These are phyloP conservation scores for Inga oerstediana DNA, from an alignment of 306 rosid genomes.

Conservation along the genomic window DNA sequence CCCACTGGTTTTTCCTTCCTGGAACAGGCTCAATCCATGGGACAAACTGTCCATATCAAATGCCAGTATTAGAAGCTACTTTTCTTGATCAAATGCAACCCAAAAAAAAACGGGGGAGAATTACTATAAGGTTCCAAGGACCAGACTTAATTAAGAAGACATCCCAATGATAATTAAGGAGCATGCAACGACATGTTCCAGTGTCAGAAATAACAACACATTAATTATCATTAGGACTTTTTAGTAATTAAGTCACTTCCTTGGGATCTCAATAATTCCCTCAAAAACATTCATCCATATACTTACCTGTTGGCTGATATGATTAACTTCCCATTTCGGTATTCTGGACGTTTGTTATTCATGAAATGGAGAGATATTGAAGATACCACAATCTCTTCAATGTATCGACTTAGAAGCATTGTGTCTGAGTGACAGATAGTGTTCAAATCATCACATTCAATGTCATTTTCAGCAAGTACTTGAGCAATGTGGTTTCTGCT, in stretches of 20 bases:
- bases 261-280: no score
- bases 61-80: conserved; percentile 18
- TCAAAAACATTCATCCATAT: conserved; percentile 4
- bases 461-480: conserved; percentile 75
- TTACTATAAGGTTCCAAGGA: no score
- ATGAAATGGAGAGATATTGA: conserved; percentile 70
- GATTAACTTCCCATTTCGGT: conserved; percentile 80
- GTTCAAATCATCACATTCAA: conserved; percentile 71
- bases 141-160: no score
- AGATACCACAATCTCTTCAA: conserved; percentile 65
- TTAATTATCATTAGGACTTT: no score
- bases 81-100: background rate
- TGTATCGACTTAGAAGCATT: conserved; percentile 52
- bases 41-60: conserved; percentile 63
- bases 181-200: no score
- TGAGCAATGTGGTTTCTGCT: conserved; percentile 79
- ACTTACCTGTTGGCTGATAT: conserved; percentile 68
- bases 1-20: conserved; percentile 58
- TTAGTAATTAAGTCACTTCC: no score
- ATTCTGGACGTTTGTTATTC: conserved; percentile 58
- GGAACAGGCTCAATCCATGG: conserved; percentile 72
- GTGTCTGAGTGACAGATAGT: conserved; percentile 62
- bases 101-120: background rate
- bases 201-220: no score
- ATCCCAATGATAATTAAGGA: no score